phyloP scores from a whole-genome alignment of 2,329 filamentous ascomycete genomes.

The Shiraia sp. region DNA sequence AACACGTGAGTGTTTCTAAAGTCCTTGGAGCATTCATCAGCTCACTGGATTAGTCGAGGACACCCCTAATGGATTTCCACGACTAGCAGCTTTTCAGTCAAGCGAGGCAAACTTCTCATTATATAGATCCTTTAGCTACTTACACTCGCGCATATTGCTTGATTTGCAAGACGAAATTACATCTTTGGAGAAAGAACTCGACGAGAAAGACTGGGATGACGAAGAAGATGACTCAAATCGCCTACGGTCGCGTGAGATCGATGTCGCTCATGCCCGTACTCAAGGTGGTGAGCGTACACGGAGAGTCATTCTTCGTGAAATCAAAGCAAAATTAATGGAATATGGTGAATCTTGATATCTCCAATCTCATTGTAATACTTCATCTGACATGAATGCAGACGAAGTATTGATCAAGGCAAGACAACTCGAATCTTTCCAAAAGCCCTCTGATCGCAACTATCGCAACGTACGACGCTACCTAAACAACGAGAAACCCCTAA shows the following conservation, averaged over 20 bases:
- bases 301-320: constrained; percentile 34
- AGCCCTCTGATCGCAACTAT: constrained; percentile 47
- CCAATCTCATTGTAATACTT: too few relatives aligned
- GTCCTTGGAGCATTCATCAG: not conserved
- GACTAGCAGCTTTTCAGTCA: constrained; percentile 45
- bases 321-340: constrained; percentile 38
- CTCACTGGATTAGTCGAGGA: constrained; percentile 38
- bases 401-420: constrained; percentile 46
- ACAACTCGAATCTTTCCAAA: constrained; percentile 43
- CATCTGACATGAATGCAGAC: too few relatives aligned
- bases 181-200: constrained; percentile 42
- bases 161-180: constrained; percentile 46
- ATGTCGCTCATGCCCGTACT: constrained; percentile 16
- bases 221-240: constrained; percentile 25
- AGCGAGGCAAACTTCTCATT: constrained; percentile 47
- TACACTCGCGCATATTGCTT: constrained; percentile 46
- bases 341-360: constrained; percentile 34
- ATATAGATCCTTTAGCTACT: constrained; percentile 46
- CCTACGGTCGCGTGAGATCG: constrained; percentile 31
- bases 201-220: constrained; percentile 39
- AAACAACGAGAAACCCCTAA: constrained; percentile 40
- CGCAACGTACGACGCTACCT: constrained; percentile 44
- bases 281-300: constrained; percentile 26
- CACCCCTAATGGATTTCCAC: constrained; percentile 45
- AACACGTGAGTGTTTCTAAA: constrained; percentile 27